Evolutionary conservation across 306 rosid genomes (phyloP).

Genomic region (Corylus americana): DNA sequence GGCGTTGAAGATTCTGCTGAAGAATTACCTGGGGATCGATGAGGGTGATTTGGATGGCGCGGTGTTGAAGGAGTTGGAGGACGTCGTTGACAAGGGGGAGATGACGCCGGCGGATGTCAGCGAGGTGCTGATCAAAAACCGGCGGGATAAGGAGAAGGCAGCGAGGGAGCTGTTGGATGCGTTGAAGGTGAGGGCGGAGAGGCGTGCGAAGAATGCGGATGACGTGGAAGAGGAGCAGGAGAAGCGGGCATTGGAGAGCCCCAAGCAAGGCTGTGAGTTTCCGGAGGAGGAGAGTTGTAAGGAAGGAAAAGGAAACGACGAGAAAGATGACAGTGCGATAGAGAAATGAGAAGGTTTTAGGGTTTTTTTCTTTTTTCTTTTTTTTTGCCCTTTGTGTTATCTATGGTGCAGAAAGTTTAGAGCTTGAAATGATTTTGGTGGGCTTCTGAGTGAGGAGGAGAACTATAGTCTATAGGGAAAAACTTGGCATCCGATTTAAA

Average conservation of each 20-base stretch:
- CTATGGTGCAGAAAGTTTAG: conserved; percentile 6
- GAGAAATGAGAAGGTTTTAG: conserved; percentile 20
- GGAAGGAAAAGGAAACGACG: conserved; percentile 40
- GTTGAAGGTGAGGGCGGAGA: conserved; percentile 55
- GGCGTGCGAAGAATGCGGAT: conserved; percentile 33
- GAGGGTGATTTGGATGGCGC: conserved; percentile 37
- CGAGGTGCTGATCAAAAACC: conserved; percentile 82
- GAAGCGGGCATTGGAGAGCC: conserved; percentile 92
- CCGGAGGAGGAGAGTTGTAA: conserved; percentile 43
- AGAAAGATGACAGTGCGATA: conserved; percentile 20
- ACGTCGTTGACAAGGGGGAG: conserved; percentile 57
- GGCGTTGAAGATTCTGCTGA: conserved; percentile 70
- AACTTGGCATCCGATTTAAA: conserved; percentile 32
- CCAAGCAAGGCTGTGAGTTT: conserved; percentile 57
- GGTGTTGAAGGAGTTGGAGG: conserved; percentile 39
- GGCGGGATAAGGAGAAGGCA: conserved; percentile 58
- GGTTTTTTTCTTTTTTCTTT: background rate
- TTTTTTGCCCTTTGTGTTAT: background rate
- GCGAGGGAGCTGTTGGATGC: conserved; percentile 58
- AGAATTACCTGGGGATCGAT: conserved; percentile 60
- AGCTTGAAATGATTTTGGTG: conserved; percentile 13
- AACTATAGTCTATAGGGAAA: background rate
- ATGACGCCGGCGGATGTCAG: conserved; percentile 97
- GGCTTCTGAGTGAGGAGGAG: background rate
- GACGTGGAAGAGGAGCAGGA: conserved; percentile 67